These are phyloP conservation scores for Venustampulla echinocandica DNA, from an alignment of 495 filamentous ascomycete species.

Conservation along the genomic window DNA sequence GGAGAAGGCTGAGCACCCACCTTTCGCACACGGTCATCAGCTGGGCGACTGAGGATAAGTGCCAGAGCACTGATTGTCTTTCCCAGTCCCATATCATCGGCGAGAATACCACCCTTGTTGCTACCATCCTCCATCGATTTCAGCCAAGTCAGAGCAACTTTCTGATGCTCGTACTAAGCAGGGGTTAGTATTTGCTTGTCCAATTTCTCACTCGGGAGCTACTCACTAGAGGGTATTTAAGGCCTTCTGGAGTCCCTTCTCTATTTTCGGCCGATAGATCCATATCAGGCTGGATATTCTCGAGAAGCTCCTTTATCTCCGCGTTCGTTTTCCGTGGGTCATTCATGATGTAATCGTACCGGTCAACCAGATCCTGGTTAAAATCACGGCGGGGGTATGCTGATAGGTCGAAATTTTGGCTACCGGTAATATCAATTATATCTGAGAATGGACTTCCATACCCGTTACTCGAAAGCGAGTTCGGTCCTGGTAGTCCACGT, in stretches of 20 bases:
- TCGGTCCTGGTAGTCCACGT: too few relatives aligned
- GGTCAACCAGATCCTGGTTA: constrained; percentile 20
- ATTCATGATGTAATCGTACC: constrained; percentile 33
- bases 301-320: constrained; percentile 59
- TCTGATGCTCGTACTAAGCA: constrained; percentile 63
- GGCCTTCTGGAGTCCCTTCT: constrained; percentile 63
- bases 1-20: constrained; percentile 1
- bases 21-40: constrained; percentile 48
- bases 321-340: constrained; percentile 52
- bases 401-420: constrained; percentile 21
- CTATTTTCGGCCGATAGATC: constrained; percentile 56
- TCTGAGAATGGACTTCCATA: constrained; percentile 11
- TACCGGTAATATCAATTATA: constrained; percentile 20
- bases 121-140: constrained; percentile 67
- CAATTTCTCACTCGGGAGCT: background rate
- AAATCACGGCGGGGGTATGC: constrained; percentile 12
- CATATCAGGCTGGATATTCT: constrained; percentile 66
- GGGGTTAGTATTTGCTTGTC: background rate
- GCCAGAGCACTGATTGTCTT: constrained; percentile 90
- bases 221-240: constrained; percentile 49
- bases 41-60: constrained; percentile 66
- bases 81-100: constrained; percentile 92
- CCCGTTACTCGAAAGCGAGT: too few relatives aligned
- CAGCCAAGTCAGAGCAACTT: constrained; percentile 76
- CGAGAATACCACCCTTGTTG: constrained; percentile 77